phyloP scores from a whole-genome alignment of 106 monocot genomes.

The Dendrobium chrysotoxum region DNA sequence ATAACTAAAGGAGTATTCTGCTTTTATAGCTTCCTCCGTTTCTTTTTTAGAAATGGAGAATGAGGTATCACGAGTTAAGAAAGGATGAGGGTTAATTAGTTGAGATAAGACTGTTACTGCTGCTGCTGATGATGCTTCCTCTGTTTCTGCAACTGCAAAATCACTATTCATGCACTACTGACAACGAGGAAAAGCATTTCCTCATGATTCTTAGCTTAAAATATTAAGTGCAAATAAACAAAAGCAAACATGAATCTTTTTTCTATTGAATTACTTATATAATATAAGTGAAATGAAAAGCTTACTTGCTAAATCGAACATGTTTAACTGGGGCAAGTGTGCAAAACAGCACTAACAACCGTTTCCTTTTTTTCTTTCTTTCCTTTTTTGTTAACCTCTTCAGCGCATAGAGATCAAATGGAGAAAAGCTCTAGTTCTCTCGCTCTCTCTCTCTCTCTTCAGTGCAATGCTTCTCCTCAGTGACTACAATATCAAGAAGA shows the following conservation, averaged over 20 bases:
- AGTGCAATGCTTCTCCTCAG: background rate
- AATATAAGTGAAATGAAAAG: background rate
- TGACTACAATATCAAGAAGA: background rate
- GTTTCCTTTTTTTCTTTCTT: no score
- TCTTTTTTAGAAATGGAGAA: background rate
- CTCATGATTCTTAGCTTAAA: background rate
- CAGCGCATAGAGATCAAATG: background rate
- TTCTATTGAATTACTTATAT: background rate
- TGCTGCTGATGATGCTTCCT: background rate
- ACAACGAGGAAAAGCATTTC: no score
- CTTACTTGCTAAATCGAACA: conserved; percentile 5
- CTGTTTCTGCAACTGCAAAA: background rate
- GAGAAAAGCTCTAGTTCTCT: background rate
- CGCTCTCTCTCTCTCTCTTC: background rate
- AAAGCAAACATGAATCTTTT: background rate
- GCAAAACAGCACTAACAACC: background rate
- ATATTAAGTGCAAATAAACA: background rate
- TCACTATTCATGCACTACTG: no score
- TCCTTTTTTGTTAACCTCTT: background rate
- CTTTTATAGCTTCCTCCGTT: no score
- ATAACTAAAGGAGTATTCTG: no score
- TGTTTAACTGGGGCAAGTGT: background rate
- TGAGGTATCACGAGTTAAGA: background rate
- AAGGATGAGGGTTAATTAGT: background rate
- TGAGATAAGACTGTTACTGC: background rate